Percentiles rank a stretch among this genome's conserved stretches.
Conservation (phyloP, 2,329 filamentous ascomycete species). For the Aspergillus puulaauensis region DNA sequence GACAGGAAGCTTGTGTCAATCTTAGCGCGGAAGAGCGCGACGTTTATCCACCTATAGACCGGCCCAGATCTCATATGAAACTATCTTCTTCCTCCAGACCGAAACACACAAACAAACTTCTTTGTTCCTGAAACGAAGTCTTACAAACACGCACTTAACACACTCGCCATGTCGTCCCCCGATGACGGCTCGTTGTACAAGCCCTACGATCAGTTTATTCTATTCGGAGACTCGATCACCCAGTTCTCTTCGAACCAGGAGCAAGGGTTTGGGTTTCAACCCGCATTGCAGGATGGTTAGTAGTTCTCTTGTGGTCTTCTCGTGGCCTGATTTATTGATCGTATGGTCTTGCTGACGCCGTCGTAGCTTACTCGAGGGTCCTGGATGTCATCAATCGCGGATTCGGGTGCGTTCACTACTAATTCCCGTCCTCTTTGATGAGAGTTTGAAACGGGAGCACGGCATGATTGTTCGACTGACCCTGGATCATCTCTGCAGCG, state of each 20-base stretch:
- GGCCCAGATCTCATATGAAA: neutral
- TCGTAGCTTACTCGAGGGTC: slow-evolving; percentile 68
- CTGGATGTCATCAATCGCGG: slow-evolving; percentile 88
- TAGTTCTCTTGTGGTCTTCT: slow-evolving; percentile 13
- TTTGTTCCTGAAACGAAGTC: too few relatives aligned
- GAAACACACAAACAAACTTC: too few relatives aligned
- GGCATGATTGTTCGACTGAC: neutral
- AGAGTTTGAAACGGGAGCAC: neutral
- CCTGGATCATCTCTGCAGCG: slow-evolving; percentile 44
- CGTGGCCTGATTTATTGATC: neutral
- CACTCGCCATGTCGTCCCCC: neutral
- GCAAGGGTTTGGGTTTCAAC: slow-evolving; percentile 72
- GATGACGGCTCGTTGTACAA: slow-evolving; percentile 18
- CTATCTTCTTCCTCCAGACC: neutral
- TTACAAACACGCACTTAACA: neutral
- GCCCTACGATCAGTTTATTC: slow-evolving; percentile 70
- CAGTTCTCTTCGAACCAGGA: slow-evolving; percentile 63
- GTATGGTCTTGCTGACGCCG: slow-evolving; percentile 11
- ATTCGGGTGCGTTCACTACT: slow-evolving; percentile 53
- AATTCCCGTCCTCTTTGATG: neutral
- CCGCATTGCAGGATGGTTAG: slow-evolving; percentile 68
- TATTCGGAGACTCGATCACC: slow-evolving; percentile 89
- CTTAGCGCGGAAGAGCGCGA: neutral
- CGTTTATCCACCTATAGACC: slow-evolving; percentile 7
- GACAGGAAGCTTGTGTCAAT: neutral